Evolutionary conservation across 2,329 filamentous ascomycete genomes (phyloP), one percentile per base, ranked within the genome.

Genomic region (Hypoxylon sp.): DNA sequence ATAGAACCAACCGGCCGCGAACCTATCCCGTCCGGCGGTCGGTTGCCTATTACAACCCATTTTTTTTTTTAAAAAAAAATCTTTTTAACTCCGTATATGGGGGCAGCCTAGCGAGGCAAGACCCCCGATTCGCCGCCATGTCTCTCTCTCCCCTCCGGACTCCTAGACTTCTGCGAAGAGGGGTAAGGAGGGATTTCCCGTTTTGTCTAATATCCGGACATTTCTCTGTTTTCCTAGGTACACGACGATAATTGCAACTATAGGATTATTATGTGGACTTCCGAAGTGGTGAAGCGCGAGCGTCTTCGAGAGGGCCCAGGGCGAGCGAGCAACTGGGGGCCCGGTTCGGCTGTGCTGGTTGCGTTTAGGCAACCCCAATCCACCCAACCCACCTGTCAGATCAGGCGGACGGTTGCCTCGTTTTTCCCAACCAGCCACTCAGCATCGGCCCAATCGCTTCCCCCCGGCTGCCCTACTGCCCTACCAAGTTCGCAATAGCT

Each of bases 321-420:
- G n/a, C n/a, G n/a, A n/a, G n/a, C n/a, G n/a, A n/a, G n/a, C n/a
- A 30, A 30, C 28, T 6, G 2, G 5, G 28, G 25, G 25, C 4
- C 43, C 11, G 19, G 4, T 48, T 48, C 14, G 19, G 23, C 48
- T 32, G 10, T 50, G 38, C 38, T 43, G 3, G 48, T 53, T 36
- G 34, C 51, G 51, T 23, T 53, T 36, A 52, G 30, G 49, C 48
- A 50, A 6, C 46, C 46, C 46, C 46, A 6, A 21, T n/a, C n/a
- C n/a, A n/a, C n/a, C n/a, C n/a, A 25, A n/a, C 25, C 25, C 14
- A 28, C 43, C 25, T 45, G 32, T 55, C 55, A 46, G 48, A 50
- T 32, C 32, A 52, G 38, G 55, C 49, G 49, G 49, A 28, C 52
- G 55, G 62, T 65, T 65, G 62, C 62, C 62, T 65, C 32, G 55